phyloP scores from a whole-genome alignment of 192 early-diverging fungal species.

The Oehlia diaphana region DNA sequence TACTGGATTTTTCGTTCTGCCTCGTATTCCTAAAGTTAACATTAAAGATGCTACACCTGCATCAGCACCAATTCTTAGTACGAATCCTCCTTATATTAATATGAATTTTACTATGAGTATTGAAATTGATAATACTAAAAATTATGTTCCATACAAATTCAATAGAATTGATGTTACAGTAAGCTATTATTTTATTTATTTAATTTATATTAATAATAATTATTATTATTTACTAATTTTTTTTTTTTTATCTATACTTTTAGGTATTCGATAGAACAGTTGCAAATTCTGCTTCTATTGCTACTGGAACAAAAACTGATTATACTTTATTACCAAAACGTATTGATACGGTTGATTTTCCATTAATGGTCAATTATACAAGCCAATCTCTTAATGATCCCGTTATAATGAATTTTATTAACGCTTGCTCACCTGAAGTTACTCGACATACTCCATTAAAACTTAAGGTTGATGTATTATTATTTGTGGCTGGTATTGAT shows the following conservation, averaged over 20 bases:
- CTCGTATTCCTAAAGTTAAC: not conserved
- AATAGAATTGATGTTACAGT: conserved; percentile 18
- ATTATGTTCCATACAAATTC: conserved; percentile 21
- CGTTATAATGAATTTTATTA: not conserved
- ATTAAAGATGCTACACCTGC: conserved; percentile 1
- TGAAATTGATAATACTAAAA: conserved; percentile 12
- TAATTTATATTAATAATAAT: no score
- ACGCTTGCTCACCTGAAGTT: not conserved
- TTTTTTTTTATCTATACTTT: not conserved
- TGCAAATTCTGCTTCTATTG: not conserved
- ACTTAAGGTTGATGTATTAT: not conserved
- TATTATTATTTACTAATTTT: not conserved
- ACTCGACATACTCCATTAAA: not conserved
- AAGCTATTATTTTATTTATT: not conserved
- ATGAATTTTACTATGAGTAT: conserved; percentile 5
- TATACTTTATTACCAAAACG: conserved; percentile 6
- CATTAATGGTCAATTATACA: not conserved
- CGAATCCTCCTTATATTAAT: not conserved
- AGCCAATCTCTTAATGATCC: not conserved
- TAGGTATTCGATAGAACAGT: not conserved
- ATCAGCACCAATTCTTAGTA: not conserved
- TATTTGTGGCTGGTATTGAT: conserved; percentile 10
- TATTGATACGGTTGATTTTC: not conserved
- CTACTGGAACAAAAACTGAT: conserved; percentile 3
- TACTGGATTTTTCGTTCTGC: conserved; percentile 14